Evolutionary conservation across 495 filamentous ascomycete genomes (phyloP), one percentile per base, ranked within the genome.

Genomic region (Talaromyces trachyspermus): DNA sequence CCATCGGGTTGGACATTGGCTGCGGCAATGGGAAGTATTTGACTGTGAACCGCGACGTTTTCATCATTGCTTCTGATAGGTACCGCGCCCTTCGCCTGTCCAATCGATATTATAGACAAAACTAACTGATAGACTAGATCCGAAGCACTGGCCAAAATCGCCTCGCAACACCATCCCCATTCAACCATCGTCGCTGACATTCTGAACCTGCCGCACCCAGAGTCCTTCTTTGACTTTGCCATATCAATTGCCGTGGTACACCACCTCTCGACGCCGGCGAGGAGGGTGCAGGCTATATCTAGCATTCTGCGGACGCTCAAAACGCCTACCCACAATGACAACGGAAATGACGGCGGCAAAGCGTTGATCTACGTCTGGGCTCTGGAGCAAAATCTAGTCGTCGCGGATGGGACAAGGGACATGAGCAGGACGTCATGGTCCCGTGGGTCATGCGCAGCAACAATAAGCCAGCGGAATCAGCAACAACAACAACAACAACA

Each of bases 21-120:
- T 97, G 92, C 66, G 92, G 92, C 43, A 98, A 98, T 70, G 92
- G 92, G 52, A 98, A 98, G 70, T 95, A 97, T 59, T 68, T 97
- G 38, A 65, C 75, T 32, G 86, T 94, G 29, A 95, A 92, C 63
- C 75, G 66, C 15, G 71, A 81, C 53, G 66, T 96, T 22, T 89
- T 84, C 64, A 89, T 96, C 50, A 56, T 98, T 43, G 92, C 80
- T 27, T 91, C 85, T 43, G 92, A 98, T 74, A 76, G 91, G 73
- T 94, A 65, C 20, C 75, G 63, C 22, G 26, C 25, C 11, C n/a
- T 36, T 4, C 4, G 5, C 4, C 4, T 36, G 6, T 15, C n/a
- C n/a, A n/a, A n/a, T n/a, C n/a, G n/a, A n/a, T n/a, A n/a, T n/a
- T n/a, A n/a, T n/a, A n/a, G n/a, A n/a, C n/a, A 37, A 17, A 14